Evolutionary conservation across 805 yeast genomes (phyloP), one percentile per base, ranked within the genome.

Genomic region (Naumovozyma baii): DNA sequence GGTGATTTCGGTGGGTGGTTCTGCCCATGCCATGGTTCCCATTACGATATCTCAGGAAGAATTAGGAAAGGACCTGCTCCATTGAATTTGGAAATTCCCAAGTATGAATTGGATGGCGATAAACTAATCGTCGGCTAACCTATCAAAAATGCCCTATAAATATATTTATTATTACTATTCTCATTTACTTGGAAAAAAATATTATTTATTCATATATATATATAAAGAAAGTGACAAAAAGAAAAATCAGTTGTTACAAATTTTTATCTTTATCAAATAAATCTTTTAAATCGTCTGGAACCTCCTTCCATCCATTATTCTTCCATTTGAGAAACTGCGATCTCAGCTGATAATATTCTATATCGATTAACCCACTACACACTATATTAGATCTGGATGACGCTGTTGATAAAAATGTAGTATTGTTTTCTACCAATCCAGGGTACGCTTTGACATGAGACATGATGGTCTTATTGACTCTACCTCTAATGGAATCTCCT

Each of bases 11-110:
- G 96, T 66, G 99, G 99, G 66, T 92, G 99, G 99, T 92, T 92
- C 90, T 92, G 98, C 71, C 98, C 99, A 52, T 92, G 98, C 75
- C 99, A 94, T 76, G 99, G 98, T 78, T 90, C 97, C 63, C 98
- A 94, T 70, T 92, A 92, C 71, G 98, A 92, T 72, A 94, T 94
- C 72, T 88, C 96, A 49, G 99, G 99, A 68, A 90, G 99, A 81
- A 90, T 92, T 66, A 86, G 99, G 80, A 90, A 79, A 74, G 99
- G 99, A 57, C 99, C 99, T 57, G 99, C 99, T 64, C 99, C 99
- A 62, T 78, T 86, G 68, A 92, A 92, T 76, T 78, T 92, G 73
- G 98, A 92, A 74, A 75, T 92, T 58, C 99, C 99, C 57, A 73
- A 76, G 56, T 92, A 92, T 66, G 85, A 79, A 54, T 83, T 92